These are phyloP conservation scores for Penicillium lividum DNA, from an alignment of 495 filamentous ascomycete genomes.

Conservation along the genomic window DNA sequence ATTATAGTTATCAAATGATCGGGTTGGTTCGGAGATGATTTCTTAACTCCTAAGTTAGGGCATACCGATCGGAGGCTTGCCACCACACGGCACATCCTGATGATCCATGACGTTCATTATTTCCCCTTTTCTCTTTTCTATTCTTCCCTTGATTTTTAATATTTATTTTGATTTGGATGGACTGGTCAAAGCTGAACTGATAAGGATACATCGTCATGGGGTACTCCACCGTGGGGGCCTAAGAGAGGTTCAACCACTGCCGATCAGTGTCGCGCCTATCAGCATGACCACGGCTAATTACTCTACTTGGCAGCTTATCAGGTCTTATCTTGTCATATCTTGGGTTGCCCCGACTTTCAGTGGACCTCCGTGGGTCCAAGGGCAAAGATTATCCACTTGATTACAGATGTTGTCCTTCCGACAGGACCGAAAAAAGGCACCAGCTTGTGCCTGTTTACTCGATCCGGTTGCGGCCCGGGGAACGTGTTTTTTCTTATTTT, in stretches of 20 bases:
- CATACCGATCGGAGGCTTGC: conserved; percentile 1
- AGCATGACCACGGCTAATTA: conserved; percentile 38
- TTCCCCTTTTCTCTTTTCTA: background rate
- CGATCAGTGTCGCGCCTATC: conserved; percentile 9
- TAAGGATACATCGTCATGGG: conserved; percentile 5
- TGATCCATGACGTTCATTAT: background rate
- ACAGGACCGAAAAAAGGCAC: background rate
- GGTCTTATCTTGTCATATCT: conserved; percentile 11
- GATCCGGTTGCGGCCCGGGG: background rate
- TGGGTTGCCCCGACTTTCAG: conserved; percentile 5
- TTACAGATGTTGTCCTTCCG: conserved; percentile 5
- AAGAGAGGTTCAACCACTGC: background rate
- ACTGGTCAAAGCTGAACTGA: background rate
- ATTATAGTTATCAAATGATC: background rate
- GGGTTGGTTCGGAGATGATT: conserved; percentile 1
- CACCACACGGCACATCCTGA: background rate
- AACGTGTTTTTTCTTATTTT: background rate
- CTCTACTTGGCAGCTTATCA: conserved; percentile 7
- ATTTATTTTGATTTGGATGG: background rate
- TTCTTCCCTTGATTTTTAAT: background rate
- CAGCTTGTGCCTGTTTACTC: conserved; percentile 8
- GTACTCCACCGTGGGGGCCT: conserved; percentile 3
- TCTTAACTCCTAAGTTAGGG: background rate
- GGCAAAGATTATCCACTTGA: background rate
- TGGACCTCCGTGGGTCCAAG: conserved; percentile 5